These are phyloP conservation scores for Lecanicillium sp. DNA, from an alignment of 2,329 filamentous ascomycete species.

Conservation along the genomic window DNA sequence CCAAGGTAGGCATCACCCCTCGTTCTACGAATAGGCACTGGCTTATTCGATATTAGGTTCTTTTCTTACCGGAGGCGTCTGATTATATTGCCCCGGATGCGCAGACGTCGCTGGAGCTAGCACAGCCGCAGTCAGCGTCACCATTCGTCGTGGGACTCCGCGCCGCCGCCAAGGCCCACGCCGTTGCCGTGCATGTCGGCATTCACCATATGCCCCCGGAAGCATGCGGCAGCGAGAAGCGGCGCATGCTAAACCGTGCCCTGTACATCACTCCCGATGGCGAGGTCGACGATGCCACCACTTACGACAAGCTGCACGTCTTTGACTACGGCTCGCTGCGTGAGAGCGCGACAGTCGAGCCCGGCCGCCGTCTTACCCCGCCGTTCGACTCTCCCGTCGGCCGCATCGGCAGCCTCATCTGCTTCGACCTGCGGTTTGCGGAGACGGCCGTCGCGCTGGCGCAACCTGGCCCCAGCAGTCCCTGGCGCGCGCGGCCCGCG, in stretches of 20 bases:
- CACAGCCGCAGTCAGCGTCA: conserved; percentile 56
- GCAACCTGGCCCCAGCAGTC: conserved; percentile 27
- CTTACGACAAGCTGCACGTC: conserved; percentile 85
- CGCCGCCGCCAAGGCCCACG: conserved; percentile 55
- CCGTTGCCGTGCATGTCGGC: conserved; percentile 74
- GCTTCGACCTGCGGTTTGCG: conserved; percentile 84
- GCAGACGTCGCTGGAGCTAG: conserved; percentile 64
- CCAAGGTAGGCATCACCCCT: conserved; percentile 53
- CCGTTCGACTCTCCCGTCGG: conserved; percentile 73
- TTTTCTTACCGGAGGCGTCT: conserved; percentile 88
- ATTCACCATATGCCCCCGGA: conserved; percentile 63
- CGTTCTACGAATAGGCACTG: conserved; percentile 18
- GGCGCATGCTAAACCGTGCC: conserved; percentile 44
- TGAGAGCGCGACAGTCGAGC: conserved; percentile 57
- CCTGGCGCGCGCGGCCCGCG: conserved; percentile 39
- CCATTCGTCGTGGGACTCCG: conserved; percentile 73
- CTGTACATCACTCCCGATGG: conserved; percentile 45
- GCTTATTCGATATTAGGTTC: conserved; percentile 41
- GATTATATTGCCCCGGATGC: conserved; percentile 76
- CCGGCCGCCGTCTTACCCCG: conserved; percentile 54
- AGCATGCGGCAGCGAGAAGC: conserved; percentile 14
- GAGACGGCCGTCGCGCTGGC: conserved; percentile 66
- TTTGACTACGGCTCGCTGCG: conserved; percentile 62
- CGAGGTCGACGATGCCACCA: conserved; percentile 31
- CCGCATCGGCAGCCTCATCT: conserved; percentile 73